phyloP scores from a whole-genome alignment of 345 rosid genomes.

The Pugionium dolabratum region DNA sequence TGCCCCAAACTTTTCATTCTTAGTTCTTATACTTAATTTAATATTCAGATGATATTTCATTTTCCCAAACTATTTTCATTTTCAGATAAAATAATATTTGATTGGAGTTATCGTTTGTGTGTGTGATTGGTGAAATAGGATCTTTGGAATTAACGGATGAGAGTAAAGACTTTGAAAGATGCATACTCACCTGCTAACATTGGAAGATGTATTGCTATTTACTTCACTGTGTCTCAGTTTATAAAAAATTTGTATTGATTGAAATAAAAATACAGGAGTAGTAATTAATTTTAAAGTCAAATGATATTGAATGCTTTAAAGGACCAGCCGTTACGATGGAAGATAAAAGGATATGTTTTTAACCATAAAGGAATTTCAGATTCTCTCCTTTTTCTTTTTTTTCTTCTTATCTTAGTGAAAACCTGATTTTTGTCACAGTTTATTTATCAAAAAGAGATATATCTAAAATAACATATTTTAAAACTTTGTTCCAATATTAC shows the following conservation, averaged over 20 bases:
- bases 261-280: background rate
- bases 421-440: background rate
- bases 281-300: constrained; percentile 17
- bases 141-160: constrained; percentile 25
- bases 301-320: constrained; percentile 27
- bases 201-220: constrained; percentile 28
- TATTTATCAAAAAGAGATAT: background rate
- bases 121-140: constrained; percentile 17
- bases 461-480: too few species aligned
- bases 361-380: background rate
- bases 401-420: too few species aligned
- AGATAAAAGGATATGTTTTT: constrained; percentile 9
- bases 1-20: too few species aligned
- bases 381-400: background rate
- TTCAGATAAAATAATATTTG: too few species aligned
- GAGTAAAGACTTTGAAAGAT: constrained; percentile 6
- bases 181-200: constrained; percentile 25
- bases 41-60: too few species aligned
- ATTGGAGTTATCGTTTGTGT: too few species aligned
- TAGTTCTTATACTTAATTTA: too few species aligned
- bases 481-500: too few species aligned
- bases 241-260: background rate
- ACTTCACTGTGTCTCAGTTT: constrained; percentile 3
- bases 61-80: too few species aligned
- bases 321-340: constrained; percentile 34